Evolutionary conservation across 176 grass and related monocot species (phyloP), one percentile per base, ranked within the genome.

Genomic region (Tillandsia fasciculata): DNA sequence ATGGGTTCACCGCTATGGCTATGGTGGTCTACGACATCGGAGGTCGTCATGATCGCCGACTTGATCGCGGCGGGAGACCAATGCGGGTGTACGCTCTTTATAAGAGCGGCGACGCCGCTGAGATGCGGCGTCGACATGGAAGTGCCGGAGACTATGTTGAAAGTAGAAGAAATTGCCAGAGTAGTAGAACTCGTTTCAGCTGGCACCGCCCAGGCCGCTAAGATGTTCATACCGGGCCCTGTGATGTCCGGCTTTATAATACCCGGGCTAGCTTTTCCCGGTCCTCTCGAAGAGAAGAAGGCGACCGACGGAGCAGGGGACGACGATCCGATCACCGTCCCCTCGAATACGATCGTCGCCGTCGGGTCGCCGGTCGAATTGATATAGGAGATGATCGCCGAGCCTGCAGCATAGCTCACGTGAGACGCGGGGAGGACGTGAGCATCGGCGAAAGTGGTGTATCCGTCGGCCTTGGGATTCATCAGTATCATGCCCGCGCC

Each of bases 41-140:
- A 91, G 10, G 82, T 82, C 2, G 91, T 96, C 83, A 96, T 91
- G 80, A 96, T 96, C 8, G 91, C 91, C n/a, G 91, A 96, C 51
- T 96, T 96, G 75, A 96, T 88, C 2, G 83, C 87, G 0, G 91
- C 88, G 0, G 91, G 91, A 0, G 91, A 76, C 91, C 91, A 96
- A 23, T 83, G 72, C 1, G 88, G 88, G 65, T 96, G 88, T 50
- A 81, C 27, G 51, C 80, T 72, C 76, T 86, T 96, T 70, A 96
- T 68, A 2, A 96, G 78, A 26, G 88, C 88, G 2, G 85, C 88
- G 56, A 96, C 68, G 56, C 91, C 88, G 78, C 83, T 84, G 7
- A 96, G 77, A 59, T 91, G 91, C 18, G 91, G 85, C 26, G 91
- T 86, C 1, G 93, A 85, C 88, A 92, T 96, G 77, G 93, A 96